Evolutionary conservation across 1,284 basidiomycete genomes (phyloP), one percentile per base, ranked within the genome.

Genomic region (Melampsora larici-populina): DNA sequence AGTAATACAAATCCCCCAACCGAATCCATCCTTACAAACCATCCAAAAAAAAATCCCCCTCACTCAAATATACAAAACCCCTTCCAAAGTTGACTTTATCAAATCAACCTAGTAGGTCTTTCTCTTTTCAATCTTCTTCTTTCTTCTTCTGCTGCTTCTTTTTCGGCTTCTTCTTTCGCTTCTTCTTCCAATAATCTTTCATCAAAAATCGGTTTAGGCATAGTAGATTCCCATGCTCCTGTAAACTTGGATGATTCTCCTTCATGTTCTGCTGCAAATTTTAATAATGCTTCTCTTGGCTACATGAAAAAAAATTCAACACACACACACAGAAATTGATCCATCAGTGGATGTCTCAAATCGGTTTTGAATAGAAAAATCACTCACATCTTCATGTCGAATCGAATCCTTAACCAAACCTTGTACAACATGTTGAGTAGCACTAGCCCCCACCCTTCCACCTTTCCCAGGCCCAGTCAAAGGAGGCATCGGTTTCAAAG

Each of bases 381-480:
- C 40, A 62, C 94, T 88, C 86, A 96, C 94, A 85, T 97, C 94
- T 85, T 95, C 90, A 85, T 92, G 92, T 82, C 92, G 86, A 62
- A 91, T 92, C 79, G 90, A 92, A 83, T 94, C 92, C 82, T 91
- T 88, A 75, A 94, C 93, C 83, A 99, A 86, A 81, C 92, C 91
- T 85, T 97, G 93, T 62, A 99, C 94, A 79, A 97, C 89, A 82
- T 96, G 92, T 81, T 97, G 93, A 65, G 92, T 97, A 5, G 94
- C 96, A 85, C 92, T 94, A 49, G 93, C 92, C 31, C 97, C 97
- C 64, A 99, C 92, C 40, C 96, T 86, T 65, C 97, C 97, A 36
- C 95, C 96, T 81, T 88, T 89, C 70, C 97, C 97, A 40, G 92
- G 92, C 5, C 97, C 97, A 73, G 87, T 89, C 64, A 99, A 89